Evolutionary conservation across 2,329 filamentous ascomycete genomes (phyloP).

Genomic region (Fusarium globosum): DNA sequence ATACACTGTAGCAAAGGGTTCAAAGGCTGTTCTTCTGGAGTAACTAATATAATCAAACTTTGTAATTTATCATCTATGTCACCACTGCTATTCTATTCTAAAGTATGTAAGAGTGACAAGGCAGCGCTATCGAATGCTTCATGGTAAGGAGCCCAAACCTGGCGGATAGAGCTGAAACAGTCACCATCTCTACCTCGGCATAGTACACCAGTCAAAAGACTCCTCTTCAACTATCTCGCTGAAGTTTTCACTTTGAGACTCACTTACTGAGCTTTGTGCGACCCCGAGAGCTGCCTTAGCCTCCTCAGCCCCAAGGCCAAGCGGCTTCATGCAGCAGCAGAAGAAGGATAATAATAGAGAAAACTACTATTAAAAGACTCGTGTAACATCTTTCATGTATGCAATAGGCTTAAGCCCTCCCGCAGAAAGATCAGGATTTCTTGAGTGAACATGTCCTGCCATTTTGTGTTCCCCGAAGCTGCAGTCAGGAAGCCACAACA

Average conservation of each 20-base stretch:
- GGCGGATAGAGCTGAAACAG: not conserved
- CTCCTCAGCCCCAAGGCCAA: not conserved
- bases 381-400: rapidly evolving
- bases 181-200: not conserved
- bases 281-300: too few relatives aligned
- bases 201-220: not conserved
- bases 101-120: rapidly evolving
- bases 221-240: not conserved
- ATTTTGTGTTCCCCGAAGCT: not conserved
- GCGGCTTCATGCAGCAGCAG: rapidly evolving
- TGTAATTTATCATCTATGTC: too few relatives aligned
- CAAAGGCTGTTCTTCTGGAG: rapidly evolving
- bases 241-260: not conserved
- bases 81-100: too few relatives aligned
- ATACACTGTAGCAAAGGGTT: not conserved
- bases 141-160: too few relatives aligned
- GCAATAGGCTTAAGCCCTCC: not conserved
- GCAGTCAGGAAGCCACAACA: not conserved
- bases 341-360: not conserved
- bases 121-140: not conserved
- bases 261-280: not conserved
- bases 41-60: rapidly evolving
- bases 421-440: too few relatives aligned
- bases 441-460: not conserved
- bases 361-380: not conserved